A percentile compares a stretch with the other conserved stretches of the same genome.
These are phyloP conservation scores for Xylaria telfairii DNA, from an alignment of 495 filamentous ascomycete genomes.

Conservation along the genomic window DNA sequence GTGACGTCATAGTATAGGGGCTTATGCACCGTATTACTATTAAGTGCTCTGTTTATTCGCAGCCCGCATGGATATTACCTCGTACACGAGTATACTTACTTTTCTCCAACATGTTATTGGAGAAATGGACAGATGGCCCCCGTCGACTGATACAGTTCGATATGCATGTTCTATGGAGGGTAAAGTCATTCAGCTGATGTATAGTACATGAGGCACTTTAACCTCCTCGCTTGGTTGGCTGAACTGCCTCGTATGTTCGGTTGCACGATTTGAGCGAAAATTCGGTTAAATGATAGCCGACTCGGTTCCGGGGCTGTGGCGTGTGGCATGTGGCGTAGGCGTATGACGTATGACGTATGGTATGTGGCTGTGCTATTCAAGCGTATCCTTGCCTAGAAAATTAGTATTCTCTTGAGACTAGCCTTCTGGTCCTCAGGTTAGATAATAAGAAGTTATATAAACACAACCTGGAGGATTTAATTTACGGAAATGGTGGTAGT, in stretches of 20 bases:
- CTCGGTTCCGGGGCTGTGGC: background rate
- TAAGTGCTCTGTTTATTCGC: background rate
- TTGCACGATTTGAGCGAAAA: background rate
- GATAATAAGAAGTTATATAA: too few species aligned
- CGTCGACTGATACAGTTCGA: background rate
- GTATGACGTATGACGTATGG: background rate
- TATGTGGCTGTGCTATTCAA: too few species aligned
- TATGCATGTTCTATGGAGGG: background rate
- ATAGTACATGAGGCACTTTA: too few species aligned
- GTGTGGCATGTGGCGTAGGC: background rate
- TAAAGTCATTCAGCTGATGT: background rate
- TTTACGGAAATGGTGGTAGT: too few species aligned
- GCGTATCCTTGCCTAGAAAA: too few species aligned
- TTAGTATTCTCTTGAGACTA: too few species aligned
- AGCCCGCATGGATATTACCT: background rate
- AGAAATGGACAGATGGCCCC: background rate
- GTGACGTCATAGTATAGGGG: background rate
- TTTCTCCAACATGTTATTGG: background rate
- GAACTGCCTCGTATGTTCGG: background rate
- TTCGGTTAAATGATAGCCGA: background rate
- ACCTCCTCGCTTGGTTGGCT: background rate
- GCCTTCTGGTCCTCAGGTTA: too few species aligned
- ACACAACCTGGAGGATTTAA: too few species aligned
- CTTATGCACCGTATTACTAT: background rate
- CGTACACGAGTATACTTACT: background rate